These are phyloP conservation scores for Danielia reshetovae DNA, from an alignment of 805 yeast species.

Conservation along the genomic window DNA sequence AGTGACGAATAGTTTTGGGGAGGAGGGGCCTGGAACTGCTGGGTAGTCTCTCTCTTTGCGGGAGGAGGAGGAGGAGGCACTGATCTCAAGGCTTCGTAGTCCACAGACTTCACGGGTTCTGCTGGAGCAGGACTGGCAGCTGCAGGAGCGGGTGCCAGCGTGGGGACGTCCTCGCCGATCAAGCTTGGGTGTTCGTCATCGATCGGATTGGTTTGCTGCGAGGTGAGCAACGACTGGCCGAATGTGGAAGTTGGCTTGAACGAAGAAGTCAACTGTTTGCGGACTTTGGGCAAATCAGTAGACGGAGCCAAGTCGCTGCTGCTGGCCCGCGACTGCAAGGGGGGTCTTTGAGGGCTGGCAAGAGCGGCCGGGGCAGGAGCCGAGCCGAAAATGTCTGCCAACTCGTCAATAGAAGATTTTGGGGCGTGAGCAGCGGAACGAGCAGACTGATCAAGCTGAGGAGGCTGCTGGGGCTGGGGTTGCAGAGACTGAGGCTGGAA, in stretches of 20 bases:
- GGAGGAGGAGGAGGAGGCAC: conserved; percentile 44
- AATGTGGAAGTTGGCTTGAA: conserved; percentile 83
- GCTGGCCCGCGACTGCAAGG: conserved; percentile 24
- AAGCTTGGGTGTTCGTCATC: conserved; percentile 18
- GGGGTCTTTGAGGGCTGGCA: conserved; percentile 3
- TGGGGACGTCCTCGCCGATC: conserved; percentile 32
- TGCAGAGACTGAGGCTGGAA: conserved; percentile 10
- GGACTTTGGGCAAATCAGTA: conserved; percentile 29
- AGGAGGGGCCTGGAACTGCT: neutral
- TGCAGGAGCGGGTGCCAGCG: neutral
- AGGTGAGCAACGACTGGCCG: conserved; percentile 64
- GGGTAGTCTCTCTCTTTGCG: conserved; percentile 1
- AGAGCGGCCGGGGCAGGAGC: conserved; percentile 16
- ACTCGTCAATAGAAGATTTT: conserved; percentile 59
- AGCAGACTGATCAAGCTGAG: conserved; percentile 1
- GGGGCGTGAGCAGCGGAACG: conserved; percentile 25
- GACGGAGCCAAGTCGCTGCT: conserved; percentile 30
- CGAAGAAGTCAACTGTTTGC: conserved; percentile 31
- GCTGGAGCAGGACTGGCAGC: neutral
- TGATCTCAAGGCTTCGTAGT: conserved; percentile 49
- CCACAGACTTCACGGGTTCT: conserved; percentile 17
- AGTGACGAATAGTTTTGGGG: too few relatives aligned
- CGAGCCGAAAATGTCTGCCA: conserved; percentile 48
- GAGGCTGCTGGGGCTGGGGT: conserved; percentile 7
- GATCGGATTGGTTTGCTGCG: conserved; percentile 11